Conservation (phyloP, 208 protist species). For the Kentomonas sorsogonicus region DNA sequence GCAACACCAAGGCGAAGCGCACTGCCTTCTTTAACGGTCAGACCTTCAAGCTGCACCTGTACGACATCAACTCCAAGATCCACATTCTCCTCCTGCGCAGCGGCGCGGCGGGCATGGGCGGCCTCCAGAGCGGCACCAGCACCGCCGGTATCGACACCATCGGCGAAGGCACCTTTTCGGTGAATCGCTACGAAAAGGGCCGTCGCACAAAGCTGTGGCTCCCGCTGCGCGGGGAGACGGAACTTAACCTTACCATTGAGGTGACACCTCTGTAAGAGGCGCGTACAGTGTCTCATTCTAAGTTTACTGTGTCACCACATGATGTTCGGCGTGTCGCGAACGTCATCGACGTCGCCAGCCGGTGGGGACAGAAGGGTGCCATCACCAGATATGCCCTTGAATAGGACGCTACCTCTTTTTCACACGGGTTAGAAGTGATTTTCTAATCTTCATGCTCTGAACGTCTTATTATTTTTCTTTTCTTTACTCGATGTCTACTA, state of each 20-base stretch:
- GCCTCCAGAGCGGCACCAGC: not conserved
- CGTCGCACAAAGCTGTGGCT: slow-evolving; percentile 1
- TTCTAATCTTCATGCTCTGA: no score
- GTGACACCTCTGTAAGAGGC: not conserved
- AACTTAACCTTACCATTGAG: slow-evolving; percentile 10
- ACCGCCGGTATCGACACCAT: not conserved
- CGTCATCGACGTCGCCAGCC: no score
- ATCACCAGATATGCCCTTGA: no score
- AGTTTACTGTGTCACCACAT: no score
- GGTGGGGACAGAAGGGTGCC: no score
- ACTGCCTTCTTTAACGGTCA: slow-evolving; percentile 4
- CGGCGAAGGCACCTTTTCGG: not conserved
- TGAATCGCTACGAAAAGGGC: not conserved
- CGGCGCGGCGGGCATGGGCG: not conserved
- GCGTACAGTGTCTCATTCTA: no score
- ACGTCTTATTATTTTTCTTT: no score
- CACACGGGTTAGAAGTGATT: no score
- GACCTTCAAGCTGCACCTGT: slow-evolving; percentile 5
- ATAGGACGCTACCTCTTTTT: no score
- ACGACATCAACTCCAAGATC: slow-evolving; percentile 7
- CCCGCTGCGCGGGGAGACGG: slow-evolving; percentile 8
- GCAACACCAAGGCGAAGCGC: not conserved
- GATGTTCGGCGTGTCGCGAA: no score
- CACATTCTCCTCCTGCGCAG: slow-evolving; percentile 3
- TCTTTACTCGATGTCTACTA: no score